A percentile compares a stretch with the other conserved stretches of the same genome.
phyloP scores from a whole-genome alignment of 768 basidiomycete genomes.

The Podaxis sp. region DNA sequence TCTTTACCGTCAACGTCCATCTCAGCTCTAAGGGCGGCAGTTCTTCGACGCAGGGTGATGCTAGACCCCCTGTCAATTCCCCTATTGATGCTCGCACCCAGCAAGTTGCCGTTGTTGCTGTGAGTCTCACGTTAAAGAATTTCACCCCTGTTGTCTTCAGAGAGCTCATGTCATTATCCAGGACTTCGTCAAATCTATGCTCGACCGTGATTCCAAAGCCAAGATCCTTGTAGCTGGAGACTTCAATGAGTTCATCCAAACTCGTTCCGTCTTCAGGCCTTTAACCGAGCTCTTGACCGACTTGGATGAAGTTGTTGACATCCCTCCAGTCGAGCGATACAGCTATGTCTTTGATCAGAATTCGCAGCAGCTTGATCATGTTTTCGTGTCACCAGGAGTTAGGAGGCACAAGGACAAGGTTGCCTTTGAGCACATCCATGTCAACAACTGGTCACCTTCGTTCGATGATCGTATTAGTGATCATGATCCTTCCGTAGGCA shows the following conservation, averaged over 20 bases:
- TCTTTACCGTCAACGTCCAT: slow-evolving; percentile 64
- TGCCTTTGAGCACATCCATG: slow-evolving; percentile 58
- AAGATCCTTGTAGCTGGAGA: slow-evolving; percentile 58
- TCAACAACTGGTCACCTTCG: slow-evolving; percentile 55
- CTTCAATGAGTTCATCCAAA: slow-evolving; percentile 60
- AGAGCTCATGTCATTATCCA: slow-evolving; percentile 21
- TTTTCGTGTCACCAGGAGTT: slow-evolving; percentile 50
- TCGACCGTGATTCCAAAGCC: slow-evolving; percentile 41
- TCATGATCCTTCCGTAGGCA: slow-evolving; percentile 61
- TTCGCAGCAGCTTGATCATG: slow-evolving; percentile 59
- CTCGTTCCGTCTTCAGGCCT: slow-evolving; percentile 50
- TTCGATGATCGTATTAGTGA: slow-evolving; percentile 48
- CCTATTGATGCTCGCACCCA: slow-evolving; percentile 45
- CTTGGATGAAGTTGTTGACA: slow-evolving; percentile 49
- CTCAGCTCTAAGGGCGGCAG: slow-evolving; percentile 58
- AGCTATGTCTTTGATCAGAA: slow-evolving; percentile 64
- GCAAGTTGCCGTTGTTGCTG: slow-evolving; percentile 53
- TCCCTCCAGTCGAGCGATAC: slow-evolving; percentile 53
- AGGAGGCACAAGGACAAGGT: slow-evolving; percentile 37
- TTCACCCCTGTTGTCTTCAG: background rate
- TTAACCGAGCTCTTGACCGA: slow-evolving; percentile 43
- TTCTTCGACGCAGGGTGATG: slow-evolving; percentile 53
- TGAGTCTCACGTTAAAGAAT: slow-evolving; percentile 27
- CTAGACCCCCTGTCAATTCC: slow-evolving; percentile 58
- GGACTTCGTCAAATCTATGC: slow-evolving; percentile 49